Base-by-base conservation (phyloP, 129 eudicot species). In the Ambrosia trifida region DNA sequence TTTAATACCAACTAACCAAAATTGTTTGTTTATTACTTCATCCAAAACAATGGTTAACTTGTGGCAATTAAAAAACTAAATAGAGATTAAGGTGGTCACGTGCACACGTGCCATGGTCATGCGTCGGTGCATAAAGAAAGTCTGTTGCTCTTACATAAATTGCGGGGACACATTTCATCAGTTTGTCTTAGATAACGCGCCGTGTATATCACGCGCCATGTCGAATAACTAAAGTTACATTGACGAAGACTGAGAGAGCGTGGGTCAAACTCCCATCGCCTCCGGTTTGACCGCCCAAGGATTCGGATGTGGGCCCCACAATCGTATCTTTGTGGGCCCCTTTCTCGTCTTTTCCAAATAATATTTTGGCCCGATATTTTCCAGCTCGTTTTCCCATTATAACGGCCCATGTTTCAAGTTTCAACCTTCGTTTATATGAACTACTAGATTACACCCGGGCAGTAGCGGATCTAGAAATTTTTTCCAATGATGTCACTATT, bases 31-130 rank as follows among this genome's bases (percentile, higher is more conserved):
- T 24, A 1, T 4, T 40, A 40, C 6, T 40, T 6, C 1, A 38
- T 38, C 43, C 5, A 57, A 58, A 30, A 24, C 59, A 32, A 3
- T 47, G 44, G 49, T 69, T 35, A 69, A 12, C 20, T 53, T 69
- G 50, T 51, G 51, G 11, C 44, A 0, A 40, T 40, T 40, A 0
- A 40, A 35, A 41, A 5, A 35, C 20, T 64, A 61, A 66, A n/a
- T 13, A 6, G 69, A 62, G 83, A 66, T 66, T 32, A 74, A 72
- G 83, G 72, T 56, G 54, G 79, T 87, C 91, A 90, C 91, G 91
- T 90, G 97, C 66, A 65, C 97, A 90, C 95, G 95, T 90, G 95
- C 75, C 66, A 43, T 47, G 76, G 70, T 87, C 78, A 86, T 62
- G 91, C 80, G 91, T 85, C 88, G 91, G 89, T 90, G 89, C 85